Evolutionary conservation across 2,329 filamentous ascomycete genomes (phyloP).

Genomic region (Neonectria coccinea): DNA sequence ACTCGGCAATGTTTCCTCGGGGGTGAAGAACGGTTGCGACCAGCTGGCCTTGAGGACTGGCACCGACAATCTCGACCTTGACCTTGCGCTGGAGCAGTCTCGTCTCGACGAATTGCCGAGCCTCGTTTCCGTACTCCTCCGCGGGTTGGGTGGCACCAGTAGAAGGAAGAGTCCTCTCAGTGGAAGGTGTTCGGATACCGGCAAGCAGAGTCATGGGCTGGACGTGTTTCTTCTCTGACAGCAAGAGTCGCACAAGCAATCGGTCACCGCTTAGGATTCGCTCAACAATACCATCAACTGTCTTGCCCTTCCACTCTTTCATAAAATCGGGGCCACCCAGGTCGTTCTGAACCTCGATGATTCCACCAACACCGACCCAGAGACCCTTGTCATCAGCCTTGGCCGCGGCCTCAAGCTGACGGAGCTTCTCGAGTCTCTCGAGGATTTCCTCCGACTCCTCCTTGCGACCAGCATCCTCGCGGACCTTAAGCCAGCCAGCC

Average conservation of each 20-base stretch:
- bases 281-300: slow-evolving; percentile 88
- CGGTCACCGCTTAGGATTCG: slow-evolving; percentile 92
- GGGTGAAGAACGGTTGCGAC: slow-evolving; percentile 90
- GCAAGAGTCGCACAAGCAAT: slow-evolving; percentile 82
- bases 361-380: slow-evolving; percentile 75
- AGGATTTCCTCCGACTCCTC: slow-evolving; percentile 84
- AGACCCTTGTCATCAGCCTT: slow-evolving; percentile 83
- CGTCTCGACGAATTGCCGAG: slow-evolving; percentile 86
- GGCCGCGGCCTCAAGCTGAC: slow-evolving; percentile 81
- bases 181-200: slow-evolving; percentile 89
- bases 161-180: slow-evolving; percentile 82
- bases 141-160: slow-evolving; percentile 85
- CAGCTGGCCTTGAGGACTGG: slow-evolving; percentile 91
- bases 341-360: slow-evolving; percentile 85
- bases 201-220: slow-evolving; percentile 91
- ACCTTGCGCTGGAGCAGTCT: slow-evolving; percentile 88
- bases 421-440: slow-evolving; percentile 80
- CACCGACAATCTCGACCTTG: slow-evolving; percentile 83
- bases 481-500: slow-evolving; percentile 91
- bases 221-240: slow-evolving; percentile 85
- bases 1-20: slow-evolving; percentile 90
- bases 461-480: slow-evolving; percentile 92
- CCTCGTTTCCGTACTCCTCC: slow-evolving; percentile 91
- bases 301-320: slow-evolving; percentile 85
- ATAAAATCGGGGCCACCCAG: slow-evolving; percentile 83